Evolutionary conservation across 805 yeast genomes (phyloP).

Genomic region (Lipomyces sp.): DNA sequence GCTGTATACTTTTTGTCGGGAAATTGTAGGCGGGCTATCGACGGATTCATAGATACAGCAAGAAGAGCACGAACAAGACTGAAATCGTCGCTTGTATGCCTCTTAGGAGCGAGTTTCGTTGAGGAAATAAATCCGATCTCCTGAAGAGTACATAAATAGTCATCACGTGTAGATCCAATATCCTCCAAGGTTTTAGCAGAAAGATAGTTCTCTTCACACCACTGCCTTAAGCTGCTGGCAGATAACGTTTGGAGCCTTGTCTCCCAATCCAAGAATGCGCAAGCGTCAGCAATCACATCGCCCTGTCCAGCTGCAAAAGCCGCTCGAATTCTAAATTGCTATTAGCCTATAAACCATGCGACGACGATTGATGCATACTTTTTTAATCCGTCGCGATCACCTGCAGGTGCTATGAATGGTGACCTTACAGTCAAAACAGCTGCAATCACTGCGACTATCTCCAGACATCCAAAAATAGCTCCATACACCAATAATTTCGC

Average conservation of each 20-base stretch:
- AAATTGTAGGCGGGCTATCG: conserved; percentile 74
- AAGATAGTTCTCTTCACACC: conserved; percentile 62
- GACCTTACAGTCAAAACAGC: conserved; percentile 73
- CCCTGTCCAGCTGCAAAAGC: conserved; percentile 58
- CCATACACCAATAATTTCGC: conserved; percentile 83
- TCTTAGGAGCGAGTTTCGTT: conserved; percentile 53
- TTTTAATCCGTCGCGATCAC: conserved; percentile 68
- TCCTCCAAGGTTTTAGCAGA: conserved; percentile 72
- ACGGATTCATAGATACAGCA: conserved; percentile 84
- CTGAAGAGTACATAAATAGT: conserved; percentile 68
- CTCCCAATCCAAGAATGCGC: conserved; percentile 62
- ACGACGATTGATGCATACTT: conserved; percentile 34
- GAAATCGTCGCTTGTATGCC: conserved; percentile 27
- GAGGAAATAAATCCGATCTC: conserved; percentile 73
- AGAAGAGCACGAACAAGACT: conserved; percentile 67
- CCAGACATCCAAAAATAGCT: conserved; percentile 80
- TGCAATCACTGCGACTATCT: conserved; percentile 77
- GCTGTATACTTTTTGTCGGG: conserved; percentile 80
- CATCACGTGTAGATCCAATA: conserved; percentile 69
- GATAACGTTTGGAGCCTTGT: conserved; percentile 29
- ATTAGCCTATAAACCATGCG: conserved; percentile 3
- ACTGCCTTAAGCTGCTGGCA: conserved; percentile 43
- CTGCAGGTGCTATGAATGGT: conserved; percentile 69
- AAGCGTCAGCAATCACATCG: conserved; percentile 70
- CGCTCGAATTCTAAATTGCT: conserved; percentile 31